phyloP scores from a whole-genome alignment of 139 green algal genomes.

The Microglena sp. region DNA sequence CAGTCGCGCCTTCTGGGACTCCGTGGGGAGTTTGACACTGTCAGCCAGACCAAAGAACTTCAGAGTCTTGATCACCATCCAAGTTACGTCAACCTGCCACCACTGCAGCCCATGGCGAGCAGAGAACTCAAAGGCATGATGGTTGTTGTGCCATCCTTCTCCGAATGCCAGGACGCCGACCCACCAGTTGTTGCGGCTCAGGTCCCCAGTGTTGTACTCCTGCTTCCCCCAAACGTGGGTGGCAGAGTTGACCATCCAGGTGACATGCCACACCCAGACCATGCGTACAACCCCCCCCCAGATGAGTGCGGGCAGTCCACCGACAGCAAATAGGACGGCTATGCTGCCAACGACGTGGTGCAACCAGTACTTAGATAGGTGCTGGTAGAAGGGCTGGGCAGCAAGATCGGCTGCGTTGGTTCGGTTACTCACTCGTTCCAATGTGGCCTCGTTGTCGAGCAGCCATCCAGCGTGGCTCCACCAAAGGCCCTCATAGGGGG shows the following conservation, averaged over 20 bases:
- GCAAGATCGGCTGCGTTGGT: constrained; percentile 80
- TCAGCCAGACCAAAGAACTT: constrained; percentile 65
- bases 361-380: constrained; percentile 61
- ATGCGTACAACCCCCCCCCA: constrained; percentile 88
- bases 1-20: constrained; percentile 69
- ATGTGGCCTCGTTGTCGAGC: constrained; percentile 83
- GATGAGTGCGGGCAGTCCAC: constrained; percentile 79
- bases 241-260: constrained; percentile 97
- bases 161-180: constrained; percentile 79
- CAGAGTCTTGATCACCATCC: constrained; percentile 54
- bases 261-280: constrained; percentile 97
- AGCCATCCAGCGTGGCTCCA: constrained; percentile 96
- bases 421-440: constrained; percentile 62
- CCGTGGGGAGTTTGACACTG: constrained; percentile 81
- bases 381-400: constrained; percentile 82
- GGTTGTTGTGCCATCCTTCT: constrained; percentile 96
- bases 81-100: constrained; percentile 41
- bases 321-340: constrained; percentile 67
- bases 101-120: constrained; percentile 78
- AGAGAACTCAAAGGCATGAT: constrained; percentile 83
- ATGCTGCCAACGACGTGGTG: constrained; percentile 79
- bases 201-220: constrained; percentile 76
- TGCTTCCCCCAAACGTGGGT: constrained; percentile 92
- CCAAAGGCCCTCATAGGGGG: constrained; percentile 97
- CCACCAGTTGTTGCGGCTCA: constrained; percentile 67